Percentiles rank a stretch among this genome's conserved stretches.
These are phyloP conservation scores for Hemileia vastatrix DNA, from an alignment of 1,284 basidiomycete genomes.

Conservation along the genomic window DNA sequence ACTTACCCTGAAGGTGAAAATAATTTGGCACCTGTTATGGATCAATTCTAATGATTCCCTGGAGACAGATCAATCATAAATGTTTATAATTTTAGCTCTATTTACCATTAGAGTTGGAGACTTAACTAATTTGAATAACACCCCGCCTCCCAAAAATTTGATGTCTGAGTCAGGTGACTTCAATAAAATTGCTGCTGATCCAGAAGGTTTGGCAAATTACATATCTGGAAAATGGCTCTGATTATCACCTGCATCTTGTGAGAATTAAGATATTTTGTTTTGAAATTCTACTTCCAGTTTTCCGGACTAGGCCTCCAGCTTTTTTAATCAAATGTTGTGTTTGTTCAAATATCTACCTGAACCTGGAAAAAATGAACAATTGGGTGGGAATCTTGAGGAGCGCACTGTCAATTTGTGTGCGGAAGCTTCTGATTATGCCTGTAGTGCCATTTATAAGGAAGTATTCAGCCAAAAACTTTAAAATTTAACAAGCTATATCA, in stretches of 20 bases:
- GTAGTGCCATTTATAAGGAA: slow-evolving; percentile 35
- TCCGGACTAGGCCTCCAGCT: slow-evolving; percentile 80
- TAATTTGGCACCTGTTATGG: slow-evolving; percentile 75
- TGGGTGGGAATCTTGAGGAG: slow-evolving; percentile 78
- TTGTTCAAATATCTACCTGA: slow-evolving; percentile 90
- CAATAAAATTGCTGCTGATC: too few species aligned
- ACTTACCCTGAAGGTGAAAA: slow-evolving; percentile 74
- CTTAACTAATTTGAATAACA: slow-evolving; percentile 49
- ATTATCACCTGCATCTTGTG: too few species aligned
- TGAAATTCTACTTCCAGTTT: slow-evolving; percentile 69
- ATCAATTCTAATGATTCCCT: slow-evolving; percentile 89
- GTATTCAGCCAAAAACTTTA: slow-evolving; percentile 24
- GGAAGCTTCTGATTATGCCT: slow-evolving; percentile 39
- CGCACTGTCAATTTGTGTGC: slow-evolving; percentile 71
- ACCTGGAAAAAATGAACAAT: slow-evolving; percentile 51
- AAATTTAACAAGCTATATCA: slow-evolving; percentile 18
- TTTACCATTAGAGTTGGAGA: slow-evolving; percentile 69
- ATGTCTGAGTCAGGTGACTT: too few species aligned
- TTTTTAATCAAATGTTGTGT: slow-evolving; percentile 73
- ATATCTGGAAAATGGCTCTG: too few species aligned
- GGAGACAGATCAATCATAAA: slow-evolving; percentile 59
- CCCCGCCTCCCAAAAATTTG: slow-evolving; percentile 4
- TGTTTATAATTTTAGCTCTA: slow-evolving; percentile 38
- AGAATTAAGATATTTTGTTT: too few species aligned
- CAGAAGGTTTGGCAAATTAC: too few species aligned